phyloP scores from a whole-genome alignment of 352 stramenopile species.

The Peronospora farinosa region DNA sequence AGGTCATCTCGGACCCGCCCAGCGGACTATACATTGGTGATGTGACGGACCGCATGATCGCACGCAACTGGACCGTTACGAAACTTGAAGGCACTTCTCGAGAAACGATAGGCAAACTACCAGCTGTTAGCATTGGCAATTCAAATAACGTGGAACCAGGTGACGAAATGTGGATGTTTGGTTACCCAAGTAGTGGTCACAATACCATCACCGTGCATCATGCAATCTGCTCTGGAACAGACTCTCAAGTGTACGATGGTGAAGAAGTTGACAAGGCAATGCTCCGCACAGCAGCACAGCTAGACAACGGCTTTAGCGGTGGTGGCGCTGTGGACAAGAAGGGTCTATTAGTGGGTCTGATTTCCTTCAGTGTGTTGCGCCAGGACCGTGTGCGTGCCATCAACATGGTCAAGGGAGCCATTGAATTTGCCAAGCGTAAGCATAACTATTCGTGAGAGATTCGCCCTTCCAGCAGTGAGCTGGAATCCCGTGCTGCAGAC shows the following conservation, averaged over 20 bases:
- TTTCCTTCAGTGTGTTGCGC: conserved; percentile 81
- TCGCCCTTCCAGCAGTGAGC: conserved; percentile 2
- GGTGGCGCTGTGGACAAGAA: conserved; percentile 82
- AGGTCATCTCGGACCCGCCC: conserved; percentile 79
- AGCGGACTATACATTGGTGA: conserved; percentile 86
- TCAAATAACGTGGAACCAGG: conserved; percentile 85
- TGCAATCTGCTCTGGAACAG: conserved; percentile 84
- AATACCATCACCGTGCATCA: conserved; percentile 88
- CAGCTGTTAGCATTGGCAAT: conserved; percentile 75
- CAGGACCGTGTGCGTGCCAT: conserved; percentile 84
- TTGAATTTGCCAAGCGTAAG: conserved; percentile 76
- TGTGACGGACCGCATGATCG: conserved; percentile 82
- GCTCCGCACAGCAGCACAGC: conserved; percentile 73
- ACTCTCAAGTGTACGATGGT: conserved; percentile 80
- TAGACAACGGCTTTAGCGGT: conserved; percentile 84
- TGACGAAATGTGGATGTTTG: conserved; percentile 89
- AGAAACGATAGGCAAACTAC: conserved; percentile 66
- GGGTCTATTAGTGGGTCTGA: conserved; percentile 75
- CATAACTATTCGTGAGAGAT: conserved; percentile 52
- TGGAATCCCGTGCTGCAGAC: background rate
- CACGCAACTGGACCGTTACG: conserved; percentile 74
- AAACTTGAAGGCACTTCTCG: conserved; percentile 70
- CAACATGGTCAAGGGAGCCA: conserved; percentile 86
- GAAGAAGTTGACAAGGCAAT: conserved; percentile 84
- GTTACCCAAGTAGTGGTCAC: conserved; percentile 82